Evolutionary conservation across 345 rosid genomes (phyloP), one percentile per base, ranked within the genome.

Genomic region (Psidium friedrichsthalianum): DNA sequence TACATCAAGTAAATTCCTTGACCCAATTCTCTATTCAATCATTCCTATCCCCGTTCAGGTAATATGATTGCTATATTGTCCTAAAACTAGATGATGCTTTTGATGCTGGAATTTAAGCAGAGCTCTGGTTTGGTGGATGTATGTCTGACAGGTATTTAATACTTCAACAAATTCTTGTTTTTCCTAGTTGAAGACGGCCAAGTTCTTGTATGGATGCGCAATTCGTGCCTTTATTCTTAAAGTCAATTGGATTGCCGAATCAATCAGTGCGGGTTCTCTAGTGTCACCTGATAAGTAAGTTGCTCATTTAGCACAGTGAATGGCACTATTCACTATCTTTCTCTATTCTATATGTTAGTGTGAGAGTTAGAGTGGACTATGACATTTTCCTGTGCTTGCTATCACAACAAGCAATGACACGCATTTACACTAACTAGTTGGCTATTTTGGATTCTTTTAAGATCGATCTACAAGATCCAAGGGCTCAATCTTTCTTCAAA

Each of bases 201-300:
- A 92, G 83, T 93, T 94, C 88, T 83, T 94, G 86, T 94, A 92
- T 82, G 97, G 93, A 2, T 92, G 95, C 84, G 95, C 95, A 56
- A 91, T 92, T 84, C 89, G 89, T 82, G 84, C 92, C 82, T 84
- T 87, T 44, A 88, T 94, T 82, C 90, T 94, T 42, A 90, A 92
- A 81, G 82, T 69, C 36, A 87, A 86, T 82, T 94, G 95, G 95
- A 86, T 93, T 56, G 85, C 91, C 29, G 94, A 93, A 87, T 94
- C 94, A 61, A 82, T 92, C 82, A 88, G 90, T 82, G 93, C 91
- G 3, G 94, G 94, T 84, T 88, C 89, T 55, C 47, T 59, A 74
- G 20, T 86, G 83, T 87, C 90, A 86, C 91, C 93, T 81, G 92
- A 88, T 82, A 91, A 89, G 94, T 94, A 89, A 88, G 93, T 88